Base-by-base conservation (phyloP, 148 eudicot species). In the Dysphania ambrosioides region DNA sequence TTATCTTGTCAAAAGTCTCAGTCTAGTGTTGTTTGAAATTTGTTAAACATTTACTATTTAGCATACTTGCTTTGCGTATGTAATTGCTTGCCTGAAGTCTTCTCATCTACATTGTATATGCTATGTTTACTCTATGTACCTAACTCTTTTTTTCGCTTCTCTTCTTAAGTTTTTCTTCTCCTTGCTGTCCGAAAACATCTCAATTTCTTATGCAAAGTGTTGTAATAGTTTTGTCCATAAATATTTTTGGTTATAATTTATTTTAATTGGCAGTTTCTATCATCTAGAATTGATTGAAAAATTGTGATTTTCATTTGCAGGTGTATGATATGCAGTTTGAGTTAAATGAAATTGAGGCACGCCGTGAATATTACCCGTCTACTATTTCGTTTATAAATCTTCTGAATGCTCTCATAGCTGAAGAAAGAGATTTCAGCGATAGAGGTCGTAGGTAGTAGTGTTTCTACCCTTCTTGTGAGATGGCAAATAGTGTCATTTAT, bases 291-390 rank as follows among this genome's bases (percentile, higher is more conserved):
- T 55, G 74, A 60, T 36, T 57, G 0, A 30, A 74, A 31, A 74
- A 31, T 10, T 44, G 38, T 36, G 24, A 27, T 36, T 74, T 63
- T 64, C 8, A 26, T 77, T 80, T 83, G 66, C 84, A 95, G 97
- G 92, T 92, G 71, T 95, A 95, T 80, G 97, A 95, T 77, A 95
- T 92, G 99, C 88, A 91, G 77, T 95, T 85, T 81, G 99, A 95
- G 85, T 84, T 95, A 68, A 92, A 95, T 82, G 99, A 95, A 80
- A 87, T 95, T 76, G 99, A 95, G 85, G 92, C 99, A 57, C 86
- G 99, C 81, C 90, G 94, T 76, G 99, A 95, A 85, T 88, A 83
- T 70, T 95, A 92, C 55, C 97, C 99, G 62, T 95, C 99, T 55
- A 95, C 97, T 55, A 89, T 95, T 68, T 95, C 99, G 44, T 92